These are phyloP conservation scores for Cicer chorassanicum DNA, from an alignment of 306 rosid genomes.

Conservation along the genomic window DNA sequence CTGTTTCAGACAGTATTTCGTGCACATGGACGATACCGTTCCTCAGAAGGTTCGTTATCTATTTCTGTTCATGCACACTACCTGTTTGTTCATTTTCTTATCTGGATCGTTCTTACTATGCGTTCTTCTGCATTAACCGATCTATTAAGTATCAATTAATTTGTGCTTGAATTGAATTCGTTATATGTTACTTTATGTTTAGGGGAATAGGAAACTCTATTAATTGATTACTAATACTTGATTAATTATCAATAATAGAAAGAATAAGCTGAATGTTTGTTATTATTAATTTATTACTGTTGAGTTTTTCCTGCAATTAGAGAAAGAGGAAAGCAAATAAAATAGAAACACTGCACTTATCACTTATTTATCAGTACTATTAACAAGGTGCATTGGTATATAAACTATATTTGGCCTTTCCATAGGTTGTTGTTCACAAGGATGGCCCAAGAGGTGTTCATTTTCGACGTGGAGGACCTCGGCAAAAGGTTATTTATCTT, in stretches of 20 bases:
- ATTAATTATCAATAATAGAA: slow-evolving; percentile 1
- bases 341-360: slow-evolving; percentile 8
- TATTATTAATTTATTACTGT: background rate
- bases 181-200: background rate
- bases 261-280: background rate
- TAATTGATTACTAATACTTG: background rate
- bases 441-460: slow-evolving; percentile 82
- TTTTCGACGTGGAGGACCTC: slow-evolving; percentile 96
- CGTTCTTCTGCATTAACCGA: slow-evolving; percentile 16
- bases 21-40: slow-evolving; percentile 81
- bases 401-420: slow-evolving; percentile 26
- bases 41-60: slow-evolving; percentile 64
- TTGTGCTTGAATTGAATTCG: background rate
- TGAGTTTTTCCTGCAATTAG: background rate
- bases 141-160: background rate
- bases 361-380: slow-evolving; percentile 8
- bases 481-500: slow-evolving; percentile 68
- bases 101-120: background rate
- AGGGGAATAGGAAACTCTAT: background rate
- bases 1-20: slow-evolving; percentile 86
- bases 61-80: background rate
- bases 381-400: slow-evolving; percentile 36
- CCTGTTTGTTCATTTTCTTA: slow-evolving; percentile 25
- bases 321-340: slow-evolving; percentile 22
- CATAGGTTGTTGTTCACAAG: slow-evolving; percentile 82